Evolutionary conservation across 2,329 filamentous ascomycete species (phyloP).

Genomic region (Paracoccidioides brasiliensis): DNA sequence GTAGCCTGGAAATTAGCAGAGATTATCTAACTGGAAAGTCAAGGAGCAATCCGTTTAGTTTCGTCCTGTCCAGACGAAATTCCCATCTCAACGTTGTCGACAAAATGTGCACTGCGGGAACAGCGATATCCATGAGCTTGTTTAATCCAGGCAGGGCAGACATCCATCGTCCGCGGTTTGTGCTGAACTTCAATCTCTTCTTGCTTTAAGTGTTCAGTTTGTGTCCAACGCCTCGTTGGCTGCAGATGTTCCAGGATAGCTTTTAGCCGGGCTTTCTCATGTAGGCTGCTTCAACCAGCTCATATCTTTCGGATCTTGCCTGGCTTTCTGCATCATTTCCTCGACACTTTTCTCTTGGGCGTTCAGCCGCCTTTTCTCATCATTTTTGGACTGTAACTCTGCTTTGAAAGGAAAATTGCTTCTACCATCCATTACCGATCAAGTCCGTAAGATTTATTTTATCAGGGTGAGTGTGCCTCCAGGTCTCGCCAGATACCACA

Average conservation of each 20-base stretch:
- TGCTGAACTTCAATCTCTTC: conserved; percentile 31
- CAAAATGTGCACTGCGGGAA: conserved; percentile 46
- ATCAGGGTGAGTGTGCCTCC: conserved; percentile 47
- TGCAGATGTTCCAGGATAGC: conserved; percentile 19
- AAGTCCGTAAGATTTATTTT: conserved; percentile 19
- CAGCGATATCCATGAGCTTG: conserved; percentile 48
- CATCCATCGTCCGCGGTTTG: conserved; percentile 41
- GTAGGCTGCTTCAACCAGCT: conserved; percentile 5
- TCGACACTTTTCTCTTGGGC: not conserved
- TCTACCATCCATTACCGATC: not conserved
- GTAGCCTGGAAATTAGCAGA: too few relatives aligned
- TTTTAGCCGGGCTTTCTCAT: conserved; percentile 18
- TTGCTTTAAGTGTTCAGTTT: conserved; percentile 22
- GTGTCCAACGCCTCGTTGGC: conserved; percentile 30
- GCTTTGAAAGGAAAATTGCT: conserved; percentile 9
- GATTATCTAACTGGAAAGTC: not conserved
- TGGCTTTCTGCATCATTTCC: not conserved
- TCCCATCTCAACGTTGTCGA: conserved; percentile 28
- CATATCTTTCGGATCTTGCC: not conserved
- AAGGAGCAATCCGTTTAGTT: not conserved
- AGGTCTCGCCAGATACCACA: conserved; percentile 47
- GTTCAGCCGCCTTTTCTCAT: not conserved
- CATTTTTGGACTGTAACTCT: not conserved
- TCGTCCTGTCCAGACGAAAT: not conserved
- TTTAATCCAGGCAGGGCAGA: conserved; percentile 50